Evolutionary conservation across 257 asterid species (phyloP), one percentile per base, ranked within the genome.

Genomic region (Nicotiana tabacum): DNA sequence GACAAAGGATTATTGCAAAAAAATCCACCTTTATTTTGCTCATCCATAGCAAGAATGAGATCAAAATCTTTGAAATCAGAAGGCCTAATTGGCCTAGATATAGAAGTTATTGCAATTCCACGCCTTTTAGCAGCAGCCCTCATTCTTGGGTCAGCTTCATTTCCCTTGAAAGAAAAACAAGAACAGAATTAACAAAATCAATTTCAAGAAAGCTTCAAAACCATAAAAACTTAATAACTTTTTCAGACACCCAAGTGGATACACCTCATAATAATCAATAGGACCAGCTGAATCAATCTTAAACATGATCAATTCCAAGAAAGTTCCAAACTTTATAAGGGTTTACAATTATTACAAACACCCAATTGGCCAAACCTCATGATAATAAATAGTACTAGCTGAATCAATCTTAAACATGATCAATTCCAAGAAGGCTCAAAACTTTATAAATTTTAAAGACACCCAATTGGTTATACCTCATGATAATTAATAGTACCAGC

Each of bases 1-100:
- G 39, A 48, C 43, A 48, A 3, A 15, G 60, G 74, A 37, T 21
- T 61, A 2, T 7, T 12, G 74, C 24, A 78, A 27, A 21, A 21
- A 43, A 60, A 62, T 80, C 39, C 82, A 96, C 98, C 97, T 94
- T 93, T 93, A 87, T 96, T 96, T 84, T 83, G 94, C 84, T 81
- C 84, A 84, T 96, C 99, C 99, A 96, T 96, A 9, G 98, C 99
- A 81, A 96, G 92, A 87, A 94, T 93, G 60, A 96, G 94, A 90
- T 96, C 98, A 83, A 96, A 96, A 80, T 96, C 96, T 85, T 87
- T 82, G 84, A 96, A 96, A 92, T 96, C 98, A 48, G 94, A 90
- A 5, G 97, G 91, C 84, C 64, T 92, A 43, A 96, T 90, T 9
- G 97, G 98, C 89, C 98, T 92, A 62, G 97, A 96, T 65, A 88